phyloP scores from a whole-genome alignment of 768 basidiomycete species.

The Kwoniella shandongensis region DNA sequence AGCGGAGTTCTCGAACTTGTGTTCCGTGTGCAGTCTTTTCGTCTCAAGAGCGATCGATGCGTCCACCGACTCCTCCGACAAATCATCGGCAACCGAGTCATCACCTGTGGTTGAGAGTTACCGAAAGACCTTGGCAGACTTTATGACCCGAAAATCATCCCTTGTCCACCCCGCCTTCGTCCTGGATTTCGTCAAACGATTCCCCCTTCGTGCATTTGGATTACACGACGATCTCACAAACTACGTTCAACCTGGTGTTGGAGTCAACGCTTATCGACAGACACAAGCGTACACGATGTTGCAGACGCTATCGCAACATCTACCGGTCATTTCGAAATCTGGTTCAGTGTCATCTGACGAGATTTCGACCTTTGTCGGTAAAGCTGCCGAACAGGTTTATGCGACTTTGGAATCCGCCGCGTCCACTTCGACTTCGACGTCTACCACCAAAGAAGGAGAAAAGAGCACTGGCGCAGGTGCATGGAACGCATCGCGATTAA shows the following conservation, averaged over 20 bases:
- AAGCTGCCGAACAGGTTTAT: slow-evolving; percentile 60
- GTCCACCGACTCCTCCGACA: slow-evolving; percentile 10
- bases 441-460: slow-evolving; percentile 44
- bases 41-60: slow-evolving; percentile 60
- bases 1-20: slow-evolving; percentile 63
- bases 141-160: slow-evolving; percentile 76
- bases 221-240: slow-evolving; percentile 65
- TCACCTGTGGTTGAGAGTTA: slow-evolving; percentile 60
- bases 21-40: slow-evolving; percentile 72
- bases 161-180: slow-evolving; percentile 72
- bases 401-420: slow-evolving; percentile 60
- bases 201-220: slow-evolving; percentile 66
- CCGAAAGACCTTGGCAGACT: slow-evolving; percentile 68
- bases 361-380: slow-evolving; percentile 59
- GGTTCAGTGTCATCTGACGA: slow-evolving; percentile 55
- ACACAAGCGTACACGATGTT: slow-evolving; percentile 73
- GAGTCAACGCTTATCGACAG: slow-evolving; percentile 75
- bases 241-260: slow-evolving; percentile 58
- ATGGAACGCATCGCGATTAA: slow-evolving; percentile 67
- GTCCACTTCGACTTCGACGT: slow-evolving; percentile 47
- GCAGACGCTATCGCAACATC: slow-evolving; percentile 63
- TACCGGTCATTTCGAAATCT: slow-evolving; percentile 55
- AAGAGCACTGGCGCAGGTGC: slow-evolving; percentile 24
- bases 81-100: background rate
- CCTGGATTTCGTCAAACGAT: slow-evolving; percentile 70